Evolutionary conservation across 805 yeast genomes (phyloP).

Genomic region (Yarrowia osloensis): DNA sequence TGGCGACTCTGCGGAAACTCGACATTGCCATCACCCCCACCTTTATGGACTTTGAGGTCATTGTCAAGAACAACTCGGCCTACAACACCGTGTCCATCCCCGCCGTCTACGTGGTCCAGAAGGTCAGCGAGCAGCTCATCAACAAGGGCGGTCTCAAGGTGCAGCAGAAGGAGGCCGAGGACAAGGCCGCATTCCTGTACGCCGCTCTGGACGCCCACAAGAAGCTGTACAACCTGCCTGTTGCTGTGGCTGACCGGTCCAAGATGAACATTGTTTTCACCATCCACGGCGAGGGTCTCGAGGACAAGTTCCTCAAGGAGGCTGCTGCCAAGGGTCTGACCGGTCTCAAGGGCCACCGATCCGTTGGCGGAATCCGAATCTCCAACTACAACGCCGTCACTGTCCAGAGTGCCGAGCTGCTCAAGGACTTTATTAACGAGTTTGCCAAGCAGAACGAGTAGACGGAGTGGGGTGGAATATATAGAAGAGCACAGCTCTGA

Average conservation of each 20-base stretch:
- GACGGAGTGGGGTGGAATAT: background rate
- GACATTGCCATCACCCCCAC: conserved; percentile 84
- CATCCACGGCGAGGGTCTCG: conserved; percentile 59
- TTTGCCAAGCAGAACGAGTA: conserved; percentile 48
- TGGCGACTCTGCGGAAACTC: conserved; percentile 53
- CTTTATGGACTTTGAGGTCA: conserved; percentile 84
- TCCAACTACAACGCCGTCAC: conserved; percentile 88
- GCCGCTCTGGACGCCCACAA: conserved; percentile 65
- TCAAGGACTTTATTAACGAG: conserved; percentile 58
- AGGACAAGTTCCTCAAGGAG: conserved; percentile 65
- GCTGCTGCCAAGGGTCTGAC: conserved; percentile 62
- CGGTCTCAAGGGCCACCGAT: conserved; percentile 93
- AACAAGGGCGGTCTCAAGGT: conserved; percentile 68
- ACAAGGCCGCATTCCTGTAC: conserved; percentile 68
- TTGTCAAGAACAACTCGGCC: conserved; percentile 84
- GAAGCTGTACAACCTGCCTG: conserved; percentile 66
- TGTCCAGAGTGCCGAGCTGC: conserved; percentile 56
- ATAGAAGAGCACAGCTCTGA: background rate
- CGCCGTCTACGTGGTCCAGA: conserved; percentile 80
- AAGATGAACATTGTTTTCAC: conserved; percentile 94
- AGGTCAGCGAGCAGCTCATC: conserved; percentile 68
- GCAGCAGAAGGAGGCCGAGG: conserved; percentile 58
- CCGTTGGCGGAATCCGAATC: conserved; percentile 96
- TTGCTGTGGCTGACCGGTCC: conserved; percentile 65
- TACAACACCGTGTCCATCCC: conserved; percentile 96